A percentile compares a stretch with the other conserved stretches of the same genome.
Conservation (phyloP, 371 early-diverging fungal genomes). For the Basidiobolus meristosporus region DNA sequence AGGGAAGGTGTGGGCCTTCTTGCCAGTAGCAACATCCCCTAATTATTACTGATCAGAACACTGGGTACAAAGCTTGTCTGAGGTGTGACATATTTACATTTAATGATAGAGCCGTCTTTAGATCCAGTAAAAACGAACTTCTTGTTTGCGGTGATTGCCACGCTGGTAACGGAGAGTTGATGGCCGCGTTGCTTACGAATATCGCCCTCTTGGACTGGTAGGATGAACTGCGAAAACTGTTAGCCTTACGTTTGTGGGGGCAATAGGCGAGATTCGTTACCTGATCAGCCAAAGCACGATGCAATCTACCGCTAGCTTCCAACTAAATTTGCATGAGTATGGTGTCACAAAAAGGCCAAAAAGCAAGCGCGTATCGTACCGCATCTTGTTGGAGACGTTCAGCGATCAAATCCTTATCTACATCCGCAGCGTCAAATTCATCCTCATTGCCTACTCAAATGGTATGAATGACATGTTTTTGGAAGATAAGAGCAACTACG, state of each 20-base stretch:
- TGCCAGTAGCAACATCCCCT: constrained; percentile 36
- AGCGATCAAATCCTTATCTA: constrained; percentile 85
- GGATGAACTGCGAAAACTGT: constrained; percentile 15
- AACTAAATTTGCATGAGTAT: background rate
- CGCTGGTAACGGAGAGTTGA: constrained; percentile 54
- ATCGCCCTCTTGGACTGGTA: constrained; percentile 16
- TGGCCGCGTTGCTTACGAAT: constrained; percentile 23
- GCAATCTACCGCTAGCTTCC: background rate
- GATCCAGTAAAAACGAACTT: constrained; percentile 63
- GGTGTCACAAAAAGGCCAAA: background rate
- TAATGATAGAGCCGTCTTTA: constrained; percentile 76
- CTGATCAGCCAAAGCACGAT: background rate
- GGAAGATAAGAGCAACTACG: too few relatives aligned
- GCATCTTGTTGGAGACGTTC: constrained; percentile 69
- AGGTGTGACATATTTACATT: constrained; percentile 29
- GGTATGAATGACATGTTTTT: too few relatives aligned
- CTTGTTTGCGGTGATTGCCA: constrained; percentile 47
- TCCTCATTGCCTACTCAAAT: constrained; percentile 32
- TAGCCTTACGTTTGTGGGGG: background rate
- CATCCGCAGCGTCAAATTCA: constrained; percentile 78
- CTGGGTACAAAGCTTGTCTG: too few relatives aligned
- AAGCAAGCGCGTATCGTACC: constrained; percentile 14
- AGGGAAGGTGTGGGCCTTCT: constrained; percentile 33
- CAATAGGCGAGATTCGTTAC: background rate
- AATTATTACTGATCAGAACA: too few relatives aligned